Percentiles rank a stretch among this genome's conserved stretches.
These are phyloP conservation scores for Globisporangium carolinianum DNA, from an alignment of 352 stramenopile genomes.

Conservation along the genomic window DNA sequence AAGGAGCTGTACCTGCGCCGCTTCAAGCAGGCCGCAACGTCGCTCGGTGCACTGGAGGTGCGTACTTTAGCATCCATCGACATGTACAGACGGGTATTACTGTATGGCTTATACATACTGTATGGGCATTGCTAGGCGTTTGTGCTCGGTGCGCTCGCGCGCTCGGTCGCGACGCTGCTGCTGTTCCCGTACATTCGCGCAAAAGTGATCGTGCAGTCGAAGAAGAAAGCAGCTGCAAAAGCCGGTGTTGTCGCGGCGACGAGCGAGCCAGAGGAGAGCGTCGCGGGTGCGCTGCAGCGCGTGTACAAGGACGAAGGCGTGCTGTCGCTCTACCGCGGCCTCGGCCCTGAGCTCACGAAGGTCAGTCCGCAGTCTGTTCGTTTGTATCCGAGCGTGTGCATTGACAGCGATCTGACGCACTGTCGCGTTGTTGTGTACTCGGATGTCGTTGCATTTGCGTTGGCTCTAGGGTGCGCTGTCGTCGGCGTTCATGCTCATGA, in stretches of 20 bases:
- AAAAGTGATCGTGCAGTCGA: constrained; percentile 93
- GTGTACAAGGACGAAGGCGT: constrained; percentile 84
- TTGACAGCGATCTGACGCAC: background rate
- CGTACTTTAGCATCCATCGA: constrained; percentile 3
- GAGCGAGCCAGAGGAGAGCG: constrained; percentile 45
- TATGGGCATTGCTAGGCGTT: constrained; percentile 76
- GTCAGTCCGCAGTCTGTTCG: constrained; percentile 11
- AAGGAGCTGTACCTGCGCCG: constrained; percentile 62
- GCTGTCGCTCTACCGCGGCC: constrained; percentile 89
- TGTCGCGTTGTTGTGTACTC: background rate
- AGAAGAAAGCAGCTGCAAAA: constrained; percentile 50
- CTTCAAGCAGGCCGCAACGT: constrained; percentile 48
- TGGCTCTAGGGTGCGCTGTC: constrained; percentile 88
- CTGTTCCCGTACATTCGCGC: constrained; percentile 95
- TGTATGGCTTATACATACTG: constrained; percentile 1
- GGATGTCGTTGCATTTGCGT: background rate
- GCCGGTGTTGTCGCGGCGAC: constrained; percentile 9
- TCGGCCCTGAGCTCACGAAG: constrained; percentile 92
- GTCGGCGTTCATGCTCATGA: constrained; percentile 95
- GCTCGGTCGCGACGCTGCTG: constrained; percentile 92
- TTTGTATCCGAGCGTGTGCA: background rate
- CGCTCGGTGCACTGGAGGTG: constrained; percentile 65
- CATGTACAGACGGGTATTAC: constrained; percentile 3
- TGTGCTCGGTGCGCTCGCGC: constrained; percentile 90
- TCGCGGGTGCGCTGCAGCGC: constrained; percentile 65